Percentiles rank a stretch among this genome's conserved stretches.
Evolutionary conservation across 495 filamentous ascomycete genomes (phyloP).

Genomic region (Neurospora sp.): DNA sequence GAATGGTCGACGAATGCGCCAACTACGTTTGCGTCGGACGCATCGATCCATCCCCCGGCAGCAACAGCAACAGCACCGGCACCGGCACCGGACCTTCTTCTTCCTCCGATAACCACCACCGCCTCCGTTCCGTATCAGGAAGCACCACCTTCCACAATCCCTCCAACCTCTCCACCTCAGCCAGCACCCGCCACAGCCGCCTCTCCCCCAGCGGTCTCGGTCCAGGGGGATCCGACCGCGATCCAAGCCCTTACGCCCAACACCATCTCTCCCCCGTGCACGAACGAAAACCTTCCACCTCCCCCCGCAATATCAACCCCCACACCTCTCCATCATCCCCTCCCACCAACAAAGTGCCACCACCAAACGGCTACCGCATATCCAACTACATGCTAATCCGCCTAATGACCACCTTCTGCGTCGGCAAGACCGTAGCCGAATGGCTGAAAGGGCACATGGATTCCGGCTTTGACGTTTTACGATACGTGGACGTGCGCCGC

Average conservation of each 20-base stretch:
- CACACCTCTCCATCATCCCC: not conserved
- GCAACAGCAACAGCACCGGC: not conserved
- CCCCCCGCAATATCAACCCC: not conserved
- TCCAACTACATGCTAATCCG: constrained; percentile 47
- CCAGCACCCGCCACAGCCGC: not conserved
- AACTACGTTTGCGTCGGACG: constrained; percentile 54
- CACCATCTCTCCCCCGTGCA: not conserved
- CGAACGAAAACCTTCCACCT: not conserved
- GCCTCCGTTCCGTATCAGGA: not conserved
- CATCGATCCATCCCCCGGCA: not conserved
- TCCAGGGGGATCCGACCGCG: not conserved
- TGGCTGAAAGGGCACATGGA: constrained; percentile 67
- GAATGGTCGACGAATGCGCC: constrained; percentile 74
- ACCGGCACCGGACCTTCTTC: not conserved
- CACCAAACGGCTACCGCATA: constrained; percentile 17
- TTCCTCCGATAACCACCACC: not conserved
- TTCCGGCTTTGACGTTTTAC: constrained; percentile 44
- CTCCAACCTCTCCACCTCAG: not conserved
- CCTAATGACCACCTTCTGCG: constrained; percentile 69
- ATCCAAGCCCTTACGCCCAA: not conserved
- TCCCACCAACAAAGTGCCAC: not conserved
- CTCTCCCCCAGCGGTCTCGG: not conserved
- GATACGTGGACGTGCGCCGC: constrained; percentile 72
- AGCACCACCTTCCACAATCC: not conserved
- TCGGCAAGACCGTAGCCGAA: constrained; percentile 67